Evolutionary conservation across 805 yeast species (phyloP).

Genomic region (Spencermartinsiella europaea): DNA sequence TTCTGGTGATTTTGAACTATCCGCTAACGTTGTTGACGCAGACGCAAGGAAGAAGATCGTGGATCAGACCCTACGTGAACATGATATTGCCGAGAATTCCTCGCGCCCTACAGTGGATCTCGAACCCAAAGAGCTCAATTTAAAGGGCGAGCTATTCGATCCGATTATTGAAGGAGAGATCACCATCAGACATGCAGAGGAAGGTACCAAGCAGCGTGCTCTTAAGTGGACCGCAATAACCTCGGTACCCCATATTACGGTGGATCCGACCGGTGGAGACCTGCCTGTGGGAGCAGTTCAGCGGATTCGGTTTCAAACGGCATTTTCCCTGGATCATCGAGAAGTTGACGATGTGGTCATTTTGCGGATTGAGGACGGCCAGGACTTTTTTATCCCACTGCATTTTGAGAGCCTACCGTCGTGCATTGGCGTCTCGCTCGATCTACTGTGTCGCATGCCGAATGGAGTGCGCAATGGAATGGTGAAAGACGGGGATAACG

Average conservation of each 20-base stretch:
- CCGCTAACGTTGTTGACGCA: conserved; percentile 35
- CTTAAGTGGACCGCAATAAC: conserved; percentile 37
- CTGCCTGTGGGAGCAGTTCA: conserved; percentile 28
- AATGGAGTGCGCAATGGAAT: conserved; percentile 22
- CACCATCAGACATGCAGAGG: conserved; percentile 22
- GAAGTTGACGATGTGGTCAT: conserved; percentile 24
- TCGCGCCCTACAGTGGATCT: conserved; percentile 40
- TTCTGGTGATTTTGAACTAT: conserved; percentile 32
- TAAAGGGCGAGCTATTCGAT: conserved; percentile 27
- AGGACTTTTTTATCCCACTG: conserved; percentile 29
- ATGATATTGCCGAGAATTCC: conserved; percentile 43
- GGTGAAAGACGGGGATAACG: conserved; percentile 4
- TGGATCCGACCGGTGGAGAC: conserved; percentile 29
- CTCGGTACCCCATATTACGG: conserved; percentile 19
- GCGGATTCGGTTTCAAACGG: conserved; percentile 17
- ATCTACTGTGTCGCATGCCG: conserved; percentile 20
- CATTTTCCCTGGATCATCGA: conserved; percentile 14
- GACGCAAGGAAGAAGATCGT: conserved; percentile 34
- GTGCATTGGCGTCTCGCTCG: conserved; percentile 31
- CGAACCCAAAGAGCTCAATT: conserved; percentile 31
- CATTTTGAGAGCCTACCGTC: conserved; percentile 28
- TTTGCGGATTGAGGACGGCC: conserved; percentile 27
- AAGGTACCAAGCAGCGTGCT: conserved; percentile 31
- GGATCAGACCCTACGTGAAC: conserved; percentile 35
- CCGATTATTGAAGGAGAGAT: conserved; percentile 20